Base-by-base conservation (phyloP, 805 yeast genomes). In the Barnettozyma siamensis region DNA sequence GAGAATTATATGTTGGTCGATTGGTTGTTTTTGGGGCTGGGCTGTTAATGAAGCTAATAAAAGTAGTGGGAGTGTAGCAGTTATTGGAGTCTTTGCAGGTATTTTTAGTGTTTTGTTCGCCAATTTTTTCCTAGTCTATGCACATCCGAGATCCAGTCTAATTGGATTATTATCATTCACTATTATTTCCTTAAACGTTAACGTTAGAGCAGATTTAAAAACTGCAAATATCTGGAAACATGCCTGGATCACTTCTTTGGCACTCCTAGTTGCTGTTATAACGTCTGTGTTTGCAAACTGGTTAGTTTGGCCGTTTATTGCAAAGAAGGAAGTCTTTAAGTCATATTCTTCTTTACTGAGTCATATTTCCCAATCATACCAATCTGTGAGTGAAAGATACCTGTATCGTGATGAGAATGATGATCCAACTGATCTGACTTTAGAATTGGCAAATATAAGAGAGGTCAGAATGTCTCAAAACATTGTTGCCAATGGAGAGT, bases 21-120 rank as follows among this genome's bases (percentile, higher is more conserved):
- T 62, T n/a, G 75, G 74, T 3, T 59, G 65, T 10, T 65, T 72
- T 43, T 69, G 73, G 69, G 78, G 72, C 1, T 73, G 75, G 63
- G 65, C 72, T 12, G 68, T 72, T 1, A 59, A 57, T 42, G 64
- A 66, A 23, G 57, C 76, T 2, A 48, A 59, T 17, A 64, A 63
- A 38, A 67, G 61, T 37, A 55, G 65, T 21, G 29, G 29, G 5
- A 57, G 55, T 38, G 63, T 66, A 1, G 63, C 62, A 42, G 71
- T 72, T 5, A 49, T 71, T 33, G 66, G 66, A 10, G 62, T 63
- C 2, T 67, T 72, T 50, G 63, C 68, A 4, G 65, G 58, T 0
- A 13, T 71, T 9, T 51, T 69, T n/a, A 58, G 58, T 31, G 10
- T 61, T 1, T 57, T 66, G 1, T 54, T 61, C 13, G 46, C 68